Conservation (phyloP, 2,329 filamentous ascomycete genomes). For the Ramichloridium luteum region DNA sequence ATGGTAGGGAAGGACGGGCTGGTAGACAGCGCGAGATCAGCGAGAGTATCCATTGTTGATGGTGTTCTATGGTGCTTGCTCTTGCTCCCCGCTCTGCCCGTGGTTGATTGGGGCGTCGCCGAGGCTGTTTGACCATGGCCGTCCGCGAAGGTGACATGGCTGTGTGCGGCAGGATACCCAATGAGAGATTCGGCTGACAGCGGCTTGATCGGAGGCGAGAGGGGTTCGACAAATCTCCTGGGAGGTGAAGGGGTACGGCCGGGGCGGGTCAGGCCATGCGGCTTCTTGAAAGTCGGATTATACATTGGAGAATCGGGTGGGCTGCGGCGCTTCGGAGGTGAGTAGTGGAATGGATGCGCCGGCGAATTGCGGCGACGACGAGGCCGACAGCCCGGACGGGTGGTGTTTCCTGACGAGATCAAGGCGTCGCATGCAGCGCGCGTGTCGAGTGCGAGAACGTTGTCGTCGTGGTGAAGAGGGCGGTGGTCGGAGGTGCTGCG, state of each 20-base stretch:
- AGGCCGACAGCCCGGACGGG: neutral
- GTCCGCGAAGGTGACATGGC: constrained; percentile 14
- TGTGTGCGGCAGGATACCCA: constrained; percentile 24
- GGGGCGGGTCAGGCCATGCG: constrained; percentile 7
- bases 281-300: constrained; percentile 22
- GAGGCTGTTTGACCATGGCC: constrained; percentile 6
- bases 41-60: constrained; percentile 33
- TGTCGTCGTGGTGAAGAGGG: no score
- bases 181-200: constrained; percentile 20
- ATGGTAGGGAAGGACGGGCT: constrained; percentile 21
- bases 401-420: neutral
- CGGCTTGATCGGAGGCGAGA: constrained; percentile 23
- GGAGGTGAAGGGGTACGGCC: constrained; percentile 24
- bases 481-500: no score
- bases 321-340: constrained; percentile 3
- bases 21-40: constrained; percentile 31
- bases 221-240: constrained; percentile 23
- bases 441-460: no score
- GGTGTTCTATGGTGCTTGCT: constrained; percentile 20
- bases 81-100: constrained; percentile 12
- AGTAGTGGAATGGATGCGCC: constrained; percentile 3
- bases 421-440: neutral
- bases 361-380: neutral
- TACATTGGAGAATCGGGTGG: constrained; percentile 3
- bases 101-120: constrained; percentile 12